Evolutionary conservation across 2,329 filamentous ascomycete species (phyloP), one percentile per base, ranked within the genome.

Genomic region (Fusarium illudens): DNA sequence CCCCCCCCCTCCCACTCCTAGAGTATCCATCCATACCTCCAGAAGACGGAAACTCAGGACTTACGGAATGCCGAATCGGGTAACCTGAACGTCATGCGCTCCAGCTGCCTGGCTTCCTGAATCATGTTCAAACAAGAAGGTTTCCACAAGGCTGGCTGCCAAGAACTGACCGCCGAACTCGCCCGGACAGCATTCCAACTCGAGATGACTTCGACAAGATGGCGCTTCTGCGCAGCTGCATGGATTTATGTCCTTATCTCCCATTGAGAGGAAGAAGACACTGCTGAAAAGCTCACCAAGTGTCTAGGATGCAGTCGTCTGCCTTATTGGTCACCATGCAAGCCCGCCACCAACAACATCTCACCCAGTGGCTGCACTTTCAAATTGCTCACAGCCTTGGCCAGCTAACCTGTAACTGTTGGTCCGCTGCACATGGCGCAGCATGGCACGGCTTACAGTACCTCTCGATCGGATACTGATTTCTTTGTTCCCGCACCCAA

Each of bases 371-470:
- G 30, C 49, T 36, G 39, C 20, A 27, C 20, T 27, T 44, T 44
- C 39, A 44, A 44, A 44, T 44, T 44, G 39, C 39, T 27, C 15
- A 44, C n/a, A 22, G 52, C 58, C 52, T 58, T 29, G 54, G 39
- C 34, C 29, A 42, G 27, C 55, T 65, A 20, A 62, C 54, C n/a
- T 54, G 65, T 62, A 62, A 54, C n/a, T 54, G 65, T 62, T 68
- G 61, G 57, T 44, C 36, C 57, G 46, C 36, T 52, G 46, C 46
- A 33, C 32, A 56, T 65, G 56, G 61, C 32, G 39, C 55, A 61
- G 64, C 58, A 58, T 49, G 39, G 53, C 48, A 54, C 58, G 20
- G 33, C 46, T 68, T 48, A 51, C n/a, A n/a, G n/a, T n/a, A n/a
- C 65, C 61, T 62, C 33, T 62, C 53, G 46, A 62, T 69, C 62